Evolutionary conservation across 495 filamentous ascomycete species (phyloP).

Genomic region (Penicillium psychrofluorescens): DNA sequence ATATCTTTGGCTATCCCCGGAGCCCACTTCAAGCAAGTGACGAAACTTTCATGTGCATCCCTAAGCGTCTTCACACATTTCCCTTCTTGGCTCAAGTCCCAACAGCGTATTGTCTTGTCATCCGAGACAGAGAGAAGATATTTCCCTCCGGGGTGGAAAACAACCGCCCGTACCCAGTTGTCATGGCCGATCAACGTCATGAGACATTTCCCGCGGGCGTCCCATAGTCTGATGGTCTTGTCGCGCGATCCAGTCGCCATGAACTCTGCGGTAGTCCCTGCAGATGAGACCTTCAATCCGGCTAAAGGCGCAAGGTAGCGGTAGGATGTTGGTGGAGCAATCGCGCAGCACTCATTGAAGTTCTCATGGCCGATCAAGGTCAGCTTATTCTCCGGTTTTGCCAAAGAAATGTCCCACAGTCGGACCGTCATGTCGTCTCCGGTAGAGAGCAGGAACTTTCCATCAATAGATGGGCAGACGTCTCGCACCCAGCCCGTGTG

Average conservation of each 20-base stretch:
- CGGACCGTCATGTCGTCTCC: constrained; percentile 74
- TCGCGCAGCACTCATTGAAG: constrained; percentile 73
- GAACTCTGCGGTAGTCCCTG: constrained; percentile 69
- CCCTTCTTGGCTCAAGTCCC: constrained; percentile 87
- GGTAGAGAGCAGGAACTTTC: constrained; percentile 71
- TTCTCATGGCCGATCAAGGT: constrained; percentile 82
- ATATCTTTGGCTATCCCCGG: constrained; percentile 52
- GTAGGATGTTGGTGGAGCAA: constrained; percentile 74
- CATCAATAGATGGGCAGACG: constrained; percentile 75
- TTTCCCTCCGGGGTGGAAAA: constrained; percentile 90
- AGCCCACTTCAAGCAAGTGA: constrained; percentile 82
- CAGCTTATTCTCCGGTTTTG: constrained; percentile 52
- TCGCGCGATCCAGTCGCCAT: constrained; percentile 83
- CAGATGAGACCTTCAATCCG: constrained; percentile 67
- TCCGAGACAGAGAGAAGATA: constrained; percentile 76
- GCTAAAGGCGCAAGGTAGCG: constrained; percentile 65
- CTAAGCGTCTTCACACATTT: constrained; percentile 73
- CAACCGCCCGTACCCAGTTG: constrained; percentile 81
- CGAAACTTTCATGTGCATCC: constrained; percentile 76
- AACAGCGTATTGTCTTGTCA: constrained; percentile 84
- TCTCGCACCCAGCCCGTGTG: constrained; percentile 67
- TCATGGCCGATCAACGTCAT: constrained; percentile 84
- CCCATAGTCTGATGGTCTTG: constrained; percentile 85
- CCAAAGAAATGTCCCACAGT: constrained; percentile 65
- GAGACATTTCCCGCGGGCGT: constrained; percentile 69